phyloP scores from a whole-genome alignment of 768 basidiomycete genomes.

The Hypholoma fasciculare region DNA sequence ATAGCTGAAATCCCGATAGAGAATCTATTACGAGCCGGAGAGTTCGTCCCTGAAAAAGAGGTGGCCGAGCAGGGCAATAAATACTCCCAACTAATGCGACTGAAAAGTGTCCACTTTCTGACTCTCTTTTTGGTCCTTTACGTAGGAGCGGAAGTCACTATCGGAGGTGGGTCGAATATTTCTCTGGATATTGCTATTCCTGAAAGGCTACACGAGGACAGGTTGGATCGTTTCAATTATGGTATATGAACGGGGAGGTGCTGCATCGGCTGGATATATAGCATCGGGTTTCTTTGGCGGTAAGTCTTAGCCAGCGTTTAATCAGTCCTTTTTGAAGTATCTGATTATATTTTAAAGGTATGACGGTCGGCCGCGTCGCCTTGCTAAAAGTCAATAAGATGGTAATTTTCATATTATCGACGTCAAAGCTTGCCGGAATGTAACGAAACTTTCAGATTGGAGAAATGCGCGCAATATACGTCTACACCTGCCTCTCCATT shows the following conservation, averaged over 20 bases:
- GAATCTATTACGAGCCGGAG: not conserved
- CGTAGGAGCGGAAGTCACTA: not conserved
- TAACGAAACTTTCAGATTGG: conserved; percentile 38
- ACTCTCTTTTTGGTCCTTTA: not conserved
- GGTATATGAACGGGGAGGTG: not conserved
- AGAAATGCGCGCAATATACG: conserved; percentile 48
- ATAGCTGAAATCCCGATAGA: not conserved
- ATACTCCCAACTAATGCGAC: not conserved
- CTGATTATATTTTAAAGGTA: not conserved
- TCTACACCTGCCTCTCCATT: conserved; percentile 52
- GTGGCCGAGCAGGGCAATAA: not conserved
- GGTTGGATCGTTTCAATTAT: not conserved
- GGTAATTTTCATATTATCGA: not conserved
- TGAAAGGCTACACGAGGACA: not conserved
- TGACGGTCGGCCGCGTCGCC: not conserved
- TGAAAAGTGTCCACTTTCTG: not conserved
- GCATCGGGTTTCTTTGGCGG: not conserved
- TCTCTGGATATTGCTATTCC: not conserved
- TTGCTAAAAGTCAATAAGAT: conserved; percentile 41
- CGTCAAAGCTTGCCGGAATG: not conserved
- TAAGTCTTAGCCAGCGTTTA: not conserved
- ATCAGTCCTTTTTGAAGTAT: not conserved
- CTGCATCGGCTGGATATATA: not conserved
- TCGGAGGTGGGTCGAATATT: not conserved
- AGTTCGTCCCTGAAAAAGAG: not conserved